Percentiles rank a stretch among this genome's conserved stretches.
phyloP scores from a whole-genome alignment of 2,329 filamentous ascomycete genomes.

The Fusarium acutatum region DNA sequence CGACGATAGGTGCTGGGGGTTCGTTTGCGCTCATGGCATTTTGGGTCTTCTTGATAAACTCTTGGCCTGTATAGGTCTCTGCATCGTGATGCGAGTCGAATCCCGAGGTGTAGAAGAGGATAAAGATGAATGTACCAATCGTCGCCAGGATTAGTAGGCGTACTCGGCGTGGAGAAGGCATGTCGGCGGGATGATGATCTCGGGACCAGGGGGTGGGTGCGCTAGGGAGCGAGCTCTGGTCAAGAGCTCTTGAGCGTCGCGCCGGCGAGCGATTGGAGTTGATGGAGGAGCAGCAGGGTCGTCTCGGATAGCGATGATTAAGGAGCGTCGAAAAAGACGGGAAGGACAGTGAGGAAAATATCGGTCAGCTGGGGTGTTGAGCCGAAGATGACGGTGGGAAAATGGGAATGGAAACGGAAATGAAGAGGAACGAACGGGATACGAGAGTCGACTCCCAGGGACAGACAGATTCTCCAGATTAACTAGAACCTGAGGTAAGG shows the following conservation, averaged over 20 bases:
- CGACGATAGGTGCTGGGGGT: slow-evolving; percentile 50
- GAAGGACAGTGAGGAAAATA: slow-evolving; percentile 14
- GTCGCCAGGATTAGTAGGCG: slow-evolving; percentile 72
- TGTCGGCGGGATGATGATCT: slow-evolving; percentile 47
- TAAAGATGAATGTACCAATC: slow-evolving; percentile 69
- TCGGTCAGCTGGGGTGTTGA: slow-evolving; percentile 14
- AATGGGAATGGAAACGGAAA: slow-evolving; percentile 1
- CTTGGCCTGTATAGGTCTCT: slow-evolving; percentile 55
- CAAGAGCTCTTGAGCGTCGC: slow-evolving; percentile 17
- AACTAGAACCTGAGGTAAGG: slow-evolving; percentile 21
- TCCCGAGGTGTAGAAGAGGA: slow-evolving; percentile 77
- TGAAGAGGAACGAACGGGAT: slow-evolving; percentile 18
- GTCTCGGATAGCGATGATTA: slow-evolving; percentile 1
- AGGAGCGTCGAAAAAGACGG: neutral
- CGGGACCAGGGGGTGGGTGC: slow-evolving; percentile 16
- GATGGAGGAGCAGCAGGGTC: neutral
- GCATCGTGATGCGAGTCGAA: slow-evolving; percentile 60
- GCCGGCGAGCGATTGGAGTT: neutral
- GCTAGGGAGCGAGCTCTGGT: slow-evolving; percentile 44
- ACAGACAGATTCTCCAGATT: slow-evolving; percentile 11
- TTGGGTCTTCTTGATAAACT: slow-evolving; percentile 69
- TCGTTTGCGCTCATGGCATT: slow-evolving; percentile 58
- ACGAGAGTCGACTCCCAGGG: slow-evolving; percentile 19
- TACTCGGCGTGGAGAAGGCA: slow-evolving; percentile 76
- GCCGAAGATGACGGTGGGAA: slow-evolving; percentile 1